Percentiles rank a stretch among this genome's conserved stretches.
These are phyloP conservation scores for Myxozyma mucilagina DNA, from an alignment of 805 yeast genomes.

Conservation along the genomic window DNA sequence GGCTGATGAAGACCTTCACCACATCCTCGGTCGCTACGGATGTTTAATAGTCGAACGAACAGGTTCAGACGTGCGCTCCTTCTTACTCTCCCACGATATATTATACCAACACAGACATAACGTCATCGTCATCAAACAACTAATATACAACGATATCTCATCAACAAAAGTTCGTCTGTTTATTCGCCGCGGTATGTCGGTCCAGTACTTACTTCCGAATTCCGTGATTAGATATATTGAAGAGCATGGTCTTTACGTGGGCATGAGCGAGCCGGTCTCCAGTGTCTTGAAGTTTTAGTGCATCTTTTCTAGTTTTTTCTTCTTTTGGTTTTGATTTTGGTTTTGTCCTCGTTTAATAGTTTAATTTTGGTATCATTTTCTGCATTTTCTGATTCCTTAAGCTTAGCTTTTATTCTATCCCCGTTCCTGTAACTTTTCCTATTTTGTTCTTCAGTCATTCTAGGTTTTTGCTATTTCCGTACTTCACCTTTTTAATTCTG, in stretches of 20 bases:
- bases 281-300: constrained; percentile 26
- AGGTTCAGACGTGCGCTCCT: constrained; percentile 92
- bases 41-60: constrained; percentile 96
- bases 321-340: too few species aligned
- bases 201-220: constrained; percentile 90
- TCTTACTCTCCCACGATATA: constrained; percentile 88
- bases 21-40: constrained; percentile 92
- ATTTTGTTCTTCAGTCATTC: too few species aligned
- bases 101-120: constrained; percentile 93
- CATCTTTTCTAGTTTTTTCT: too few species aligned
- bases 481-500: too few species aligned
- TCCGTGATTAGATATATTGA: constrained; percentile 92
- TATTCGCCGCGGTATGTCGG: constrained; percentile 93
- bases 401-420: too few species aligned
- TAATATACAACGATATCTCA: constrained; percentile 92
- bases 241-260: constrained; percentile 74
- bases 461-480: too few species aligned
- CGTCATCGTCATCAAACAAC: constrained; percentile 89
- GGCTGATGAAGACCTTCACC: constrained; percentile 95
- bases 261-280: constrained; percentile 33
- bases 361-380: too few species aligned
- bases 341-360: too few species aligned
- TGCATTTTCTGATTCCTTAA: too few species aligned
- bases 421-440: too few species aligned
- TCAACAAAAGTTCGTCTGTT: constrained; percentile 93